A percentile compares a stretch with the other conserved stretches of the same genome.
These are phyloP conservation scores for Neurospora tetraspora DNA, from an alignment of 495 filamentous ascomycete species.

Conservation along the genomic window DNA sequence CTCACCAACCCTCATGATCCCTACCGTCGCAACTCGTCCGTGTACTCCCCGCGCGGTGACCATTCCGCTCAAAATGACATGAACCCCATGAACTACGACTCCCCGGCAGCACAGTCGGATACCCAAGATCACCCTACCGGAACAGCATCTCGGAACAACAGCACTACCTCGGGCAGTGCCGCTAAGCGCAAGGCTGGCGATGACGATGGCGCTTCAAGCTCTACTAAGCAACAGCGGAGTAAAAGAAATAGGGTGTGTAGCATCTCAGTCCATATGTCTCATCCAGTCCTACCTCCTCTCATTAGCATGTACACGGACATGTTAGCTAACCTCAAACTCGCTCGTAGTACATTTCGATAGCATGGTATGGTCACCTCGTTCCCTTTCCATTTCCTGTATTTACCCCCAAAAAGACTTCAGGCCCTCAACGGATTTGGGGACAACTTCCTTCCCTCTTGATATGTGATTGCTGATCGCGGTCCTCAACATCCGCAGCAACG, in stretches of 20 bases:
- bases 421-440: not conserved
- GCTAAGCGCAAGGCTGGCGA: constrained; percentile 7
- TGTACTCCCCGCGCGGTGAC: constrained; percentile 26
- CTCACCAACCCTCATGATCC: not conserved
- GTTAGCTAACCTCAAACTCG: not conserved
- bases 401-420: not conserved
- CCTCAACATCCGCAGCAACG: constrained; percentile 44
- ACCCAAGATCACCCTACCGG: constrained; percentile 1
- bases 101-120: constrained; percentile 1
- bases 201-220: constrained; percentile 23
- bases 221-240: constrained; percentile 41
- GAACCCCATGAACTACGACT: not conserved
- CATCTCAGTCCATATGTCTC: not conserved
- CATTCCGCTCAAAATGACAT: constrained; percentile 21
- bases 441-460: not conserved
- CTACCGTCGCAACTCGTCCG: constrained; percentile 11
- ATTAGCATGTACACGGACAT: not conserved
- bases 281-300: not conserved
- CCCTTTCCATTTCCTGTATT: not conserved
- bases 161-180: not conserved
- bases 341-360: constrained; percentile 75
- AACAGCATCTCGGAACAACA: constrained; percentile 20
- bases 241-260: constrained; percentile 47
- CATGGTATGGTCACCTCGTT: constrained; percentile 51
- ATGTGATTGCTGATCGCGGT: not conserved